These are phyloP conservation scores for Dictyophora rubrovolvata DNA, from an alignment of 768 basidiomycete species.

Conservation along the genomic window DNA sequence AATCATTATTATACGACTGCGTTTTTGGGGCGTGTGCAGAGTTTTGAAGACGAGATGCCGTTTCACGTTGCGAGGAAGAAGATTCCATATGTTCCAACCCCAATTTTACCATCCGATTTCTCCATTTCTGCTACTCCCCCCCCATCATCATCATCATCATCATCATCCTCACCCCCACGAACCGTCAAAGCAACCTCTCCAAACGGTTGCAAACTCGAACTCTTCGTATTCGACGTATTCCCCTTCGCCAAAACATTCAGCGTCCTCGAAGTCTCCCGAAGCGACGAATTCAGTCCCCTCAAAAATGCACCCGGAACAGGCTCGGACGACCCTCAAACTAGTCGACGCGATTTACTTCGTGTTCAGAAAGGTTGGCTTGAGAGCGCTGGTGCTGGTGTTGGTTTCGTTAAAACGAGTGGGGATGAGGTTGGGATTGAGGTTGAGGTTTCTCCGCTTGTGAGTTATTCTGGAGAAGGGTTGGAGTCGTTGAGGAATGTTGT, in stretches of 20 bases:
- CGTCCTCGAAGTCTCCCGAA: slow-evolving; percentile 79
- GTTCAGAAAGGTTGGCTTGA: slow-evolving; percentile 84
- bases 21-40: slow-evolving; percentile 68
- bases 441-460: slow-evolving; percentile 81
- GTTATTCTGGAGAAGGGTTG: slow-evolving; percentile 89
- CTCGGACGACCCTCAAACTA: slow-evolving; percentile 84
- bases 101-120: slow-evolving; percentile 21
- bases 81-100: slow-evolving; percentile 73
- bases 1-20: slow-evolving; percentile 95
- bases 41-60: slow-evolving; percentile 80
- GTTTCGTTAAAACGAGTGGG: too few relatives aligned
- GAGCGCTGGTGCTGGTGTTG: slow-evolving; percentile 61
- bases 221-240: slow-evolving; percentile 99
- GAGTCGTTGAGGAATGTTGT: slow-evolving; percentile 66
- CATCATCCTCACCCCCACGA: slow-evolving; percentile 31
- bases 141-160: background rate
- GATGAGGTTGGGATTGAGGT: slow-evolving; percentile 83
- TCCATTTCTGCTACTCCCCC: background rate
- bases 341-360: slow-evolving; percentile 76
- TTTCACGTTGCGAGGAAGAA: slow-evolving; percentile 99
- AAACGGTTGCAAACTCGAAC: slow-evolving; percentile 99
- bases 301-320: slow-evolving; percentile 96
- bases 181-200: slow-evolving; percentile 71
- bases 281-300: slow-evolving; percentile 91
- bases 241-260: slow-evolving; percentile 76